These are phyloP conservation scores for Auricularia sp. DNA, from an alignment of 768 basidiomycete genomes.

Conservation along the genomic window DNA sequence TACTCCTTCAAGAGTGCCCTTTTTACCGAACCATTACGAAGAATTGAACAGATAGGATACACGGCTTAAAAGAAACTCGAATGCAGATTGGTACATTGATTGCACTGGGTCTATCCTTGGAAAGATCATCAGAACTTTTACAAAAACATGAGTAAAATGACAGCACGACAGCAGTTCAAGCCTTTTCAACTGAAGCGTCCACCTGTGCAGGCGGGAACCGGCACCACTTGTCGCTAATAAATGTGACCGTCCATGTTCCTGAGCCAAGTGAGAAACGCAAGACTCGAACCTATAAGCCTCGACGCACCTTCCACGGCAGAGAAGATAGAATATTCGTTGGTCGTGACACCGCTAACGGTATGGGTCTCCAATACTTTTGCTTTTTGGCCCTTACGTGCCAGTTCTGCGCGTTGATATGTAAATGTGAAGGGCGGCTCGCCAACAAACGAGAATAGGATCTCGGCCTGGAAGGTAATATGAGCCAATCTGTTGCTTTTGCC, in stretches of 20 bases:
- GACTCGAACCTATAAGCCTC: slow-evolving; percentile 4
- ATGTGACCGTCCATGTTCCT: slow-evolving; percentile 91
- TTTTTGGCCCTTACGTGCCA: slow-evolving; percentile 56
- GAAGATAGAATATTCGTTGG: slow-evolving; percentile 77
- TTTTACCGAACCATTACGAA: too few relatives aligned
- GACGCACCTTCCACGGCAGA: slow-evolving; percentile 78
- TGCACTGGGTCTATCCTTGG: too few relatives aligned
- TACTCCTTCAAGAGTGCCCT: too few relatives aligned
- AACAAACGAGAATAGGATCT: slow-evolving; percentile 80
- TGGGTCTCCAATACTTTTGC: slow-evolving; percentile 86
- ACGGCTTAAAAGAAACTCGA: too few relatives aligned
- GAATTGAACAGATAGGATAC: too few relatives aligned
- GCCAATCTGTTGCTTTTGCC: background rate
- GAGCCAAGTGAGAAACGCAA: slow-evolving; percentile 7
- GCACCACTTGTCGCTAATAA: slow-evolving; percentile 83
- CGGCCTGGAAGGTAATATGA: slow-evolving; percentile 44
- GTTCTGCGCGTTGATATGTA: slow-evolving; percentile 81
- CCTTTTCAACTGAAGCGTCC: slow-evolving; percentile 11
- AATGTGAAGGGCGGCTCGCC: slow-evolving; percentile 96
- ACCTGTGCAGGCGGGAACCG: slow-evolving; percentile 70
- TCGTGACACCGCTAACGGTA: slow-evolving; percentile 71
- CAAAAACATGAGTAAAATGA: too few relatives aligned
- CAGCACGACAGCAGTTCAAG: slow-evolving; percentile 2
- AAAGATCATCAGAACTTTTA: too few relatives aligned
- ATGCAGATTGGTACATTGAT: too few relatives aligned